Base-by-base conservation (phyloP, 176 grass and related monocot species). In the Lolium multiflorum region DNA sequence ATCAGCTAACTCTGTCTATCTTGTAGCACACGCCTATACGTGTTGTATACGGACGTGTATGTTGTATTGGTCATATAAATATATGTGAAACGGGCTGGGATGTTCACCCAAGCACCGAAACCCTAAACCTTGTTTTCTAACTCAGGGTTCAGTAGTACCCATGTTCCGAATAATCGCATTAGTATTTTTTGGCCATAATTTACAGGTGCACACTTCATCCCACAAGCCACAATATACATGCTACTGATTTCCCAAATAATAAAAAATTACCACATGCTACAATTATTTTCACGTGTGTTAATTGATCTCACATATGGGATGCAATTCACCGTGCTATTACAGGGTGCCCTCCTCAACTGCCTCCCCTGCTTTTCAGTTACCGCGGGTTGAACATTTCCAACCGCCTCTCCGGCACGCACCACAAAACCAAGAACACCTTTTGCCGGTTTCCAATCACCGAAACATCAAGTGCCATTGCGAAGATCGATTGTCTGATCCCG, bases 281-380 rank as follows among this genome's bases (percentile, higher is more conserved):
- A 5, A 43, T 10, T 14, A 15, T 18, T 55, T 47, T 6, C 12
- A 8, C 49, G 48, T 18, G 15, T 67, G 59, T 22, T 47, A 85
- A 17, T 76, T 28, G 24, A 22, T 82, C n/a, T 16, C 49, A 24
- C 56, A 9, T 51, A 17, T 59, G 77, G 39, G 52, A 35, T 64
- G 88, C 65, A 62, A 60, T 60, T 50, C 26, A 63, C n/a, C 22
- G 78, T 87, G 86, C 77, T 88, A 87, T 87, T 83, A 79, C 83
- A 58, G 57, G 83, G 37, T 0, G 18, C 25, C 60, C 52, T 24
- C 54, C 9, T 61, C 62, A 79, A 90, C 65, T 49, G 61, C n/a
- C 84, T 83, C 91, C 76, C 88, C 81, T 84, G 58, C 6, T 75
- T 87, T 91, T 83, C 85, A 68, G 89, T 80, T 91, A 64, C 67